These are phyloP conservation scores for Exophiala xenobiotica DNA, from an alignment of 2,329 filamentous ascomycete species.

Conservation along the genomic window DNA sequence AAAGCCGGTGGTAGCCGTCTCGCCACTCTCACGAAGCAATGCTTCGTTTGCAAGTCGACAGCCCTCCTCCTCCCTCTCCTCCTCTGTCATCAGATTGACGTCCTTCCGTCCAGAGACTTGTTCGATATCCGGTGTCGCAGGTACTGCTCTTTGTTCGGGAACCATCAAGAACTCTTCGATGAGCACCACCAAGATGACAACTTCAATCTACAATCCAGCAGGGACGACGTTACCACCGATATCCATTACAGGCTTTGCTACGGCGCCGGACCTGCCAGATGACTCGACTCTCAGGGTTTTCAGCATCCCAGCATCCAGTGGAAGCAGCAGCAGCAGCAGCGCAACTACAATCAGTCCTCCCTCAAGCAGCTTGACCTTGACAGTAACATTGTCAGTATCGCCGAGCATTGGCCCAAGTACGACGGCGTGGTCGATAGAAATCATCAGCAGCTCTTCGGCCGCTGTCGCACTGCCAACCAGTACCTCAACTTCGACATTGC, in stretches of 20 bases:
- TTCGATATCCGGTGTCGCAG: not conserved
- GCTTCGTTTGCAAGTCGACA: not conserved
- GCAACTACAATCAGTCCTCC: not conserved
- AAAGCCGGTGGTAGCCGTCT: not conserved
- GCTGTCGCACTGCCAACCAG: no score
- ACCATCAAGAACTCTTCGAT: not conserved
- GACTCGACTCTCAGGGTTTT: not conserved
- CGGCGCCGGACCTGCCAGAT: not conserved
- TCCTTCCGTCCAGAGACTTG: not conserved
- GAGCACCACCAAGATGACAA: not conserved
- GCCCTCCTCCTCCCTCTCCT: not conserved
- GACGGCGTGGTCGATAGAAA: no score
- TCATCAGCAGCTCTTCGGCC: no score
- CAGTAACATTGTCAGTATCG: not conserved
- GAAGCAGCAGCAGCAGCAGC: no score
- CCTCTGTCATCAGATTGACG: not conserved
- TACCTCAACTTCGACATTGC: no score
- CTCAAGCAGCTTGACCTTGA: not conserved
- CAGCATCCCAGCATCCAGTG: not conserved
- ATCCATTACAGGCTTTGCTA: not conserved
- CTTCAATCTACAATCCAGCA: not conserved
- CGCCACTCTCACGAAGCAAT: not conserved
- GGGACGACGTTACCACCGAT: not conserved
- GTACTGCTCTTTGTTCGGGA: not conserved
- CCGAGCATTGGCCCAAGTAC: no score